A percentile compares a stretch with the other conserved stretches of the same genome.
phyloP scores from a whole-genome alignment of 1,284 basidiomycete genomes.

The Apiotrichum laibachii region DNA sequence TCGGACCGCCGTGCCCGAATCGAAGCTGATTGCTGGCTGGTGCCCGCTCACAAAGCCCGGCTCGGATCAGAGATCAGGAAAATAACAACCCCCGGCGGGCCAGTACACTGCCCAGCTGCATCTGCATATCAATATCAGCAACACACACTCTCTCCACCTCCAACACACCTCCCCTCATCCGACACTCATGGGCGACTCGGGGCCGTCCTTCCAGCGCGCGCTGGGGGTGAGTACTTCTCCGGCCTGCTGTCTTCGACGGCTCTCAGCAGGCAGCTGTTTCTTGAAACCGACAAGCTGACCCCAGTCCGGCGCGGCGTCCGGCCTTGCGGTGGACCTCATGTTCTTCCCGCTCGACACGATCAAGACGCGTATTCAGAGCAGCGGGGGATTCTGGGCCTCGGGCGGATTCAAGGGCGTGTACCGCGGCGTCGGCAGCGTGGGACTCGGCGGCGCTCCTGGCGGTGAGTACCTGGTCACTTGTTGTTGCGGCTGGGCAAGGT shows the following conservation, averaged over 20 bases:
- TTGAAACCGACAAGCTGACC: slow-evolving; percentile 1
- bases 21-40: background rate
- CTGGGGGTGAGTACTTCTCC: slow-evolving; percentile 31
- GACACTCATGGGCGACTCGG: slow-evolving; percentile 1
- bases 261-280: too few species aligned
- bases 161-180: too few species aligned
- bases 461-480: slow-evolving; percentile 57
- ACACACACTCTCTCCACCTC: background rate
- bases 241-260: too few species aligned
- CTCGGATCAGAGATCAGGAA: too few species aligned
- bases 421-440: slow-evolving; percentile 89
- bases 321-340: slow-evolving; percentile 85
- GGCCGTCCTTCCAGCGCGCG: slow-evolving; percentile 40
- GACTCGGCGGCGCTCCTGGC: slow-evolving; percentile 92
- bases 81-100: too few species aligned
- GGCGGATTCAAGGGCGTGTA: slow-evolving; percentile 93
- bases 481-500: too few species aligned
- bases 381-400: slow-evolving; percentile 77
- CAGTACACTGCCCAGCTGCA: too few species aligned
- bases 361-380: slow-evolving; percentile 89
- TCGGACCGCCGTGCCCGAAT: too few species aligned
- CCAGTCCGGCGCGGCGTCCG: slow-evolving; percentile 81
- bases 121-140: background rate
- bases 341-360: slow-evolving; percentile 97
- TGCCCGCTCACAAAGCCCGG: too few species aligned